phyloP scores from a whole-genome alignment of 805 yeast genomes.

The Wickerhamiella domercqiae region DNA sequence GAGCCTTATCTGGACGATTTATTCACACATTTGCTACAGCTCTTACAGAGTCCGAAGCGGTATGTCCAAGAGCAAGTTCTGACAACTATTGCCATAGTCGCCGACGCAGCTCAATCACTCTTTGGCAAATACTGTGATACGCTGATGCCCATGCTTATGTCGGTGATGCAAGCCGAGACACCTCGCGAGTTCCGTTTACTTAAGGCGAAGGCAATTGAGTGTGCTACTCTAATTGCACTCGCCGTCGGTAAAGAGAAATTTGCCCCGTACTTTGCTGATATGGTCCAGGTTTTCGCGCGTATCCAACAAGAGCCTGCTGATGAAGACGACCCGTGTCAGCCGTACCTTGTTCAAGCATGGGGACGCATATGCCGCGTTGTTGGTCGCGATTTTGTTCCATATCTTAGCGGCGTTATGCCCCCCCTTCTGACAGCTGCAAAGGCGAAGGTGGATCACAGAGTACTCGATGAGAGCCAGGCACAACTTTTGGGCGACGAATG shows the following conservation, averaged over 20 bases:
- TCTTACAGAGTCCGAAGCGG: constrained; percentile 72
- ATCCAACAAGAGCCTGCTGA: constrained; percentile 38
- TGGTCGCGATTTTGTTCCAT: constrained; percentile 75
- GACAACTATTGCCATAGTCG: constrained; percentile 91
- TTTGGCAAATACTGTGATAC: constrained; percentile 88
- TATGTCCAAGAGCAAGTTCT: constrained; percentile 96
- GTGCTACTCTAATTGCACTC: constrained; percentile 81
- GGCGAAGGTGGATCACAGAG: constrained; percentile 75
- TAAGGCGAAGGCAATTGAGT: constrained; percentile 89
- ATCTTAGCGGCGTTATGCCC: constrained; percentile 71
- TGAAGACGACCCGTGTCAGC: constrained; percentile 76
- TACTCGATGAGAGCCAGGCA: constrained; percentile 79
- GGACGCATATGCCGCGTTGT: constrained; percentile 77
- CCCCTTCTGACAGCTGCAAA: constrained; percentile 77
- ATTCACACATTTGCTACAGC: constrained; percentile 53
- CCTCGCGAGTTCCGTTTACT: constrained; percentile 64
- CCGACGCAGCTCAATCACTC: constrained; percentile 84
- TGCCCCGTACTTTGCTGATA: constrained; percentile 53
- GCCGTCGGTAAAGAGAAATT: constrained; percentile 93
- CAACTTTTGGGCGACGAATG: constrained; percentile 81
- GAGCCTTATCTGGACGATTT: constrained; percentile 87
- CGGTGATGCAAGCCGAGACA: constrained; percentile 63
- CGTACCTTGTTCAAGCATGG: constrained; percentile 91
- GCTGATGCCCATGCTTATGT: constrained; percentile 73
- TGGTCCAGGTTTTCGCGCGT: constrained; percentile 53